Conservation (phyloP, 768 basidiomycete genomes). For the Chalciporus pseudorubinellus region DNA sequence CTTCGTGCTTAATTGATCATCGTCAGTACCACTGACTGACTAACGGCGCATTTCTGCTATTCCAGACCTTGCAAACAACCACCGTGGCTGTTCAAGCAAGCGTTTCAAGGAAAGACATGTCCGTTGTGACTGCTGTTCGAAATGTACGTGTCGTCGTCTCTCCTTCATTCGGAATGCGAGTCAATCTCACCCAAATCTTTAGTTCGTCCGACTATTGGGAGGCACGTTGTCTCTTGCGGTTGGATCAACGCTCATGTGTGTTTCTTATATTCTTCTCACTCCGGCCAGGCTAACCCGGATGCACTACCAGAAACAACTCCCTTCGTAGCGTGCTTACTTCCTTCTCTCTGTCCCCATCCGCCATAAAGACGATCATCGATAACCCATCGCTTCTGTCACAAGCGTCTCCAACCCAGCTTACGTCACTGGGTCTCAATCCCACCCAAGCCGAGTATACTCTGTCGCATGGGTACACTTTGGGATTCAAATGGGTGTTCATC, state of each 20-base stretch:
- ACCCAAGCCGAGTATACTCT: constrained; percentile 42
- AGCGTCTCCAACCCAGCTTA: constrained; percentile 31
- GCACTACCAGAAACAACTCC: constrained; percentile 41
- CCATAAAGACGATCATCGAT: constrained; percentile 46
- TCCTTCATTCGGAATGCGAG: not conserved
- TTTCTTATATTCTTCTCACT: constrained; percentile 19
- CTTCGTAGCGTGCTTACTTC: constrained; percentile 40
- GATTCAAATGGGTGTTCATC: constrained; percentile 59
- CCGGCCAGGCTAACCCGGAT: not conserved
- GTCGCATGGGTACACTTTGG: constrained; percentile 49
- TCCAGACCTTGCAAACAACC: constrained; percentile 56
- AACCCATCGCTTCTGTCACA: constrained; percentile 41
- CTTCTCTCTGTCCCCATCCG: constrained; percentile 36
- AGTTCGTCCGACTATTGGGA: constrained; percentile 70
- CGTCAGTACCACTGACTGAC: too few species aligned
- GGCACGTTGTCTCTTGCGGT: constrained; percentile 67
- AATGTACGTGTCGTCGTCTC: constrained; percentile 39
- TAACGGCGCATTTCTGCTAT: too few species aligned
- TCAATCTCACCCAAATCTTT: not conserved
- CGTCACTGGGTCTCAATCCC: constrained; percentile 35
- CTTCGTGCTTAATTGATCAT: not conserved
- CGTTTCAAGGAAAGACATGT: constrained; percentile 69
- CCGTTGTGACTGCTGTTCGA: constrained; percentile 67
- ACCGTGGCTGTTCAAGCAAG: constrained; percentile 74
- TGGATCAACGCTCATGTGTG: constrained; percentile 51